Conservation (phyloP, 495 filamentous ascomycete species). For the Neurospora cerealis region DNA sequence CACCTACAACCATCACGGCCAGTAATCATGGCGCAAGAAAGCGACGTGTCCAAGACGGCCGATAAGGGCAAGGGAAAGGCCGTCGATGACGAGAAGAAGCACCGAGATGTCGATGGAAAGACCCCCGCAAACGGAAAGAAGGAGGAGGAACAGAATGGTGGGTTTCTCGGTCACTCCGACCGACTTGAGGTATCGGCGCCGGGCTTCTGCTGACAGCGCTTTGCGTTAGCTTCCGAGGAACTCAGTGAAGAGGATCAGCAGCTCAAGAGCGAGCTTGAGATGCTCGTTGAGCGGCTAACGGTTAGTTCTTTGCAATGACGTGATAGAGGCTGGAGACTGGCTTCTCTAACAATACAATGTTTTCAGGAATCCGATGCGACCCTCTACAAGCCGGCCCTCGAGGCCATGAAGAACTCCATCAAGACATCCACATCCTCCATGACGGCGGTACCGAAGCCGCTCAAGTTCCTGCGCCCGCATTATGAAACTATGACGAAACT, state of each 20-base stretch:
- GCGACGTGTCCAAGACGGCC: constrained; percentile 68
- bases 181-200: constrained; percentile 1
- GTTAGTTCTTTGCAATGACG: constrained; percentile 36
- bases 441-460: constrained; percentile 95
- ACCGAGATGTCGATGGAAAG: constrained; percentile 57
- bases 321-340: constrained; percentile 10
- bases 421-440: constrained; percentile 98
- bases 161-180: constrained; percentile 20
- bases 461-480: constrained; percentile 95
- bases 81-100: constrained; percentile 51
- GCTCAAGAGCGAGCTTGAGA: constrained; percentile 95
- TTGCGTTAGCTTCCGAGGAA: constrained; percentile 47
- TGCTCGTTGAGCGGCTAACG: constrained; percentile 91
- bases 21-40: constrained; percentile 74
- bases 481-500: constrained; percentile 76
- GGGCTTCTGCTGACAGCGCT: constrained; percentile 15
- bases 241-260: constrained; percentile 97
- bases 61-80: constrained; percentile 97
- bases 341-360: constrained; percentile 5
- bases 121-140: constrained; percentile 64
- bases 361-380: constrained; percentile 69
- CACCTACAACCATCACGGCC: constrained; percentile 8
- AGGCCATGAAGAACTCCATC: constrained; percentile 93
- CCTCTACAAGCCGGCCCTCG: constrained; percentile 85
- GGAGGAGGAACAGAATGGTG: constrained; percentile 47